These are phyloP conservation scores for Paecilomyces dactylethromorphus DNA, from an alignment of 2,329 filamentous ascomycete genomes.

Conservation along the genomic window DNA sequence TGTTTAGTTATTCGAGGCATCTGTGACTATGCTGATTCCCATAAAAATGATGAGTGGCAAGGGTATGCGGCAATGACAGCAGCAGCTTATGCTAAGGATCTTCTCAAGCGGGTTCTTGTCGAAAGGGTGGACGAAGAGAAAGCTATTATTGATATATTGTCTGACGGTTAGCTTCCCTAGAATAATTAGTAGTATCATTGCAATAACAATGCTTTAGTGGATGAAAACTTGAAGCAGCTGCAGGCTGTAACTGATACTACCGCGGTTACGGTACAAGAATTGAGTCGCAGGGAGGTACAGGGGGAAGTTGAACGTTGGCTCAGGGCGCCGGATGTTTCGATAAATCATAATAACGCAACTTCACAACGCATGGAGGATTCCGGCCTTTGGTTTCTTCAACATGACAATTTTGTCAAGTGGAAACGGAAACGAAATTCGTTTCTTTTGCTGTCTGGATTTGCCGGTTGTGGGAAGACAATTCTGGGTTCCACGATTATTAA, in stretches of 20 bases:
- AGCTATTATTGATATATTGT: background rate
- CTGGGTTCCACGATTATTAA: constrained; percentile 19
- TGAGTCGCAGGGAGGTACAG: background rate
- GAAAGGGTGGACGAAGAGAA: background rate
- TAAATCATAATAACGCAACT: constrained; percentile 7
- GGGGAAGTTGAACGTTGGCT: background rate
- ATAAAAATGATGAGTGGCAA: constrained; percentile 10
- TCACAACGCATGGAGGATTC: constrained; percentile 3
- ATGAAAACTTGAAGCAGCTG: no score
- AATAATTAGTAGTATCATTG: no score
- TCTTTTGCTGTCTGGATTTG: constrained; percentile 36
- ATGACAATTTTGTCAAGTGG: constrained; percentile 8
- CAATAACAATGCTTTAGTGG: no score
- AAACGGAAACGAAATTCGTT: constrained; percentile 13
- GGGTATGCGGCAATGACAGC: constrained; percentile 7
- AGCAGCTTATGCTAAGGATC: constrained; percentile 3
- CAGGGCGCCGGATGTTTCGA: constrained; percentile 6
- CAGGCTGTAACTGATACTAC: background rate
- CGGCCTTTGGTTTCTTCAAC: constrained; percentile 9
- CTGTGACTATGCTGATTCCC: constrained; percentile 10
- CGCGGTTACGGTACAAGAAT: background rate
- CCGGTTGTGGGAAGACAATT: constrained; percentile 38
- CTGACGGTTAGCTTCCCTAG: background rate
- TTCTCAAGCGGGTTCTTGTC: background rate
- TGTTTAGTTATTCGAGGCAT: constrained; percentile 8